phyloP scores from a whole-genome alignment of 148 eudicot species.

The Pharnaceum exiguum region DNA sequence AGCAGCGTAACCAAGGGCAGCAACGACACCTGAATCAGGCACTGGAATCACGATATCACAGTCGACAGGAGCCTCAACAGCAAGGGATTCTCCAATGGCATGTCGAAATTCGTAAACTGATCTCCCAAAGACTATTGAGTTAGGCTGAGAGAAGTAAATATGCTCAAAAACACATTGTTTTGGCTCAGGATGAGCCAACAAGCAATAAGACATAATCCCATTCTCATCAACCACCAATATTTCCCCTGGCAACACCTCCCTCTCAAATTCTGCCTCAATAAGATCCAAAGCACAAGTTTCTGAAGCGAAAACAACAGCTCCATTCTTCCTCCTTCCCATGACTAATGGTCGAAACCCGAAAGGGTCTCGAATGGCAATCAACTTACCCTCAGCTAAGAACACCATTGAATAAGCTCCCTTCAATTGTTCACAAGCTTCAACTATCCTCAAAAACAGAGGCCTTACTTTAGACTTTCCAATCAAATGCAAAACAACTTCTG shows the following conservation, averaged over 20 bases:
- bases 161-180: slow-evolving; percentile 87
- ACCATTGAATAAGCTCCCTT: slow-evolving; percentile 90
- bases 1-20: slow-evolving; percentile 79
- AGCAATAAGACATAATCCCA: slow-evolving; percentile 48
- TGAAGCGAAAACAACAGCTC: slow-evolving; percentile 80
- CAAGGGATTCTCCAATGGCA: slow-evolving; percentile 53
- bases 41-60: slow-evolving; percentile 95
- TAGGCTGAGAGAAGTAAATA: slow-evolving; percentile 75
- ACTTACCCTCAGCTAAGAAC: slow-evolving; percentile 66
- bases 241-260: slow-evolving; percentile 49
- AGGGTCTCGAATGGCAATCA: slow-evolving; percentile 86
- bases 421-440: slow-evolving; percentile 47
- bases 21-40: slow-evolving; percentile 91
- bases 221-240: slow-evolving; percentile 75
- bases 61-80: slow-evolving; percentile 61
- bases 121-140: slow-evolving; percentile 71
- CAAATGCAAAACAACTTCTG: slow-evolving; percentile 76
- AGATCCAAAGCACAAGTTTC: slow-evolving; percentile 91
- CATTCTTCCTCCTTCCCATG: slow-evolving; percentile 85
- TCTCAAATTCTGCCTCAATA: slow-evolving; percentile 62
- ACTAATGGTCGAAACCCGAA: slow-evolving; percentile 83
- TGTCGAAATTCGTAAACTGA: slow-evolving; percentile 66
- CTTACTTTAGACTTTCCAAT: slow-evolving; percentile 56
- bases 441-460: slow-evolving; percentile 43
- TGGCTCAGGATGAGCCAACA: slow-evolving; percentile 58